A percentile compares a stretch with the other conserved stretches of the same genome.
Conservation (phyloP, 2,329 filamentous ascomycete species). For the Beauveria medogensis region DNA sequence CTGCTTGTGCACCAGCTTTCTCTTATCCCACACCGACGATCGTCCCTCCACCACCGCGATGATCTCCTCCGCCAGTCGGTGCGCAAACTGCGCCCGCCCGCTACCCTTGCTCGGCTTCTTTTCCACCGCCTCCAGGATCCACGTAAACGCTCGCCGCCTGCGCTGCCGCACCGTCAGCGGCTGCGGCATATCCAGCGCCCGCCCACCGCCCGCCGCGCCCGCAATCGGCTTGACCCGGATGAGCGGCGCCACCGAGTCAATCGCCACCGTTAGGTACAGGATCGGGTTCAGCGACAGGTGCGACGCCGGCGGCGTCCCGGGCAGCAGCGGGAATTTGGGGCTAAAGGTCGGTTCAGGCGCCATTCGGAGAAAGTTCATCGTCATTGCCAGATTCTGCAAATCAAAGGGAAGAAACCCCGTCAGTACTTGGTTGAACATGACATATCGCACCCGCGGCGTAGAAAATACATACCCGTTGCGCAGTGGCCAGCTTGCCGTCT, state of each 20-base stretch:
- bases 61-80: slow-evolving; percentile 77
- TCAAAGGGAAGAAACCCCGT: neutral
- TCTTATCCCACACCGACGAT: slow-evolving; percentile 76
- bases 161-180: slow-evolving; percentile 70
- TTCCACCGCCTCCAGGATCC: slow-evolving; percentile 79
- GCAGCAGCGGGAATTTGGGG: slow-evolving; percentile 61
- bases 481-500: slow-evolving; percentile 80
- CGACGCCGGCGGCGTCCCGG: slow-evolving; percentile 65
- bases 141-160: slow-evolving; percentile 69
- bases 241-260: slow-evolving; percentile 88
- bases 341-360: slow-evolving; percentile 70
- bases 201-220: slow-evolving; percentile 79
- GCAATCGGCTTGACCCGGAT: slow-evolving; percentile 69
- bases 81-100: slow-evolving; percentile 64
- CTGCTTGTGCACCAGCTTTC: slow-evolving; percentile 69
- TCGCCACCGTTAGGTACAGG: slow-evolving; percentile 78
- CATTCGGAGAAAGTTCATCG: slow-evolving; percentile 79
- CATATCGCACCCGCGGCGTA: neutral
- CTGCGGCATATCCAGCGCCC: slow-evolving; percentile 71
- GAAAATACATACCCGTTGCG: slow-evolving; percentile 63
- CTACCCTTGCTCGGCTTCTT: slow-evolving; percentile 68
- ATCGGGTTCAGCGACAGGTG: slow-evolving; percentile 85
- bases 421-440: neutral
- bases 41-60: slow-evolving; percentile 80
- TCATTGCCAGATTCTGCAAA: slow-evolving; percentile 68